Base-by-base conservation (phyloP, 768 basidiomycete genomes). In the Suillus subluteus region DNA sequence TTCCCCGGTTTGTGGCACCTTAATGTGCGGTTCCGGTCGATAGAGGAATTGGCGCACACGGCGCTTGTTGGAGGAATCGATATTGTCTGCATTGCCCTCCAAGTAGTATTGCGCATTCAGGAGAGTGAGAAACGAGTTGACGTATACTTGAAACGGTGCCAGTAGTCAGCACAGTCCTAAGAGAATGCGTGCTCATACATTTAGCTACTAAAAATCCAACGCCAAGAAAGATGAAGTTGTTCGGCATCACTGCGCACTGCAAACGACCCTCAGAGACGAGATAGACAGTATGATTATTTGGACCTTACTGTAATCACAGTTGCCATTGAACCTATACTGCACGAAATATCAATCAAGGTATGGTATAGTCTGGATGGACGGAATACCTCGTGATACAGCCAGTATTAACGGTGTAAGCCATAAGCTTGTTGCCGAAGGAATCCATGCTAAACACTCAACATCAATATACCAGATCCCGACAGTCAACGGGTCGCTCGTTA, bases 191-290 rank as follows among this genome's bases (percentile, higher is more conserved):
- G 41, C 26, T 38, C 62, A 35, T 43, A 62, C 62, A 43, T 44
- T 62, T 62, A 46, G 62, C 41, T 9, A 41, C 30, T 35, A 62
- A n/a, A 30, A 62, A 62, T 62, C 16, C 62, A n/a, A 62, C 26
- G 21, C 13, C 62, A 9, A 62, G 26, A 46, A 32, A 62, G 62
- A 62, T 30, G 21, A 48, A 62, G 23, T 46, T 62, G 41, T 43
- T 26, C 7, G 62, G 62, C 43, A 48, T 48, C 41, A n/a, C 23
- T 48, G 62, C 62, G 41, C 43, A 62, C 62, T 62, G 62, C 9
- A 30, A 26, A 21, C 21, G 9, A 30, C 11, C 5, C 18, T 38
- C 62, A 62, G 38, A 41, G 6, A 43, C 26, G 16, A 30, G 9
- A 3, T 35, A 4, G 37, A 44, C 9, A 30, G 16, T 23, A 8